These are phyloP conservation scores for Adenanthera pavonina DNA, from an alignment of 306 rosid species.

Conservation along the genomic window DNA sequence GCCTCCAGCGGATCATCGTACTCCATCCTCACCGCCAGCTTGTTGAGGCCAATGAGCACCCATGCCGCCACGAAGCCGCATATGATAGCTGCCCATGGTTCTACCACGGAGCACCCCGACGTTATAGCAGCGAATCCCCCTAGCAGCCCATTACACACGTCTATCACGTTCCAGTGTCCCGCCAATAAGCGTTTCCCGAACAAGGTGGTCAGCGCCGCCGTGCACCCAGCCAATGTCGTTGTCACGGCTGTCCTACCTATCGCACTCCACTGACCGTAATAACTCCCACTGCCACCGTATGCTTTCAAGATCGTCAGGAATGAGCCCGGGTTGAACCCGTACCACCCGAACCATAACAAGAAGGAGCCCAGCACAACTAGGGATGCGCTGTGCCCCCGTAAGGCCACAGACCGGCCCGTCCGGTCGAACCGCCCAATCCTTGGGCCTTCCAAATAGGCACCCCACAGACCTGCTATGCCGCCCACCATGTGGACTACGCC, in stretches of 20 bases:
- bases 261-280: slow-evolving; percentile 89
- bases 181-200: slow-evolving; percentile 66
- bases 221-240: slow-evolving; percentile 75
- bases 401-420: slow-evolving; percentile 61
- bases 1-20: slow-evolving; percentile 86
- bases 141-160: slow-evolving; percentile 78
- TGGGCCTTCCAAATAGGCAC: slow-evolving; percentile 79
- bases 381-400: slow-evolving; percentile 75
- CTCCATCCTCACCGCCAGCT: slow-evolving; percentile 48
- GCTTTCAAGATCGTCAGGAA: slow-evolving; percentile 57
- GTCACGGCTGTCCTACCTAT: slow-evolving; percentile 84
- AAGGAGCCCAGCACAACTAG: slow-evolving; percentile 75
- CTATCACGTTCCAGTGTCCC: slow-evolving; percentile 83
- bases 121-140: slow-evolving; percentile 85
- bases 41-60: slow-evolving; percentile 70
- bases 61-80: slow-evolving; percentile 77
- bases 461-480: slow-evolving; percentile 82
- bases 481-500: slow-evolving; percentile 91
- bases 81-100: slow-evolving; percentile 79
- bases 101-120: slow-evolving; percentile 77
- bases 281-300: slow-evolving; percentile 39
- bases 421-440: slow-evolving; percentile 76
- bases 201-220: slow-evolving; percentile 70
- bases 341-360: slow-evolving; percentile 88
- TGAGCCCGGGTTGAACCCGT: slow-evolving; percentile 85